Evolutionary conservation across 495 filamentous ascomycete species (phyloP), one percentile per base, ranked within the genome.

Genomic region (Podospora pseudoanserina): DNA sequence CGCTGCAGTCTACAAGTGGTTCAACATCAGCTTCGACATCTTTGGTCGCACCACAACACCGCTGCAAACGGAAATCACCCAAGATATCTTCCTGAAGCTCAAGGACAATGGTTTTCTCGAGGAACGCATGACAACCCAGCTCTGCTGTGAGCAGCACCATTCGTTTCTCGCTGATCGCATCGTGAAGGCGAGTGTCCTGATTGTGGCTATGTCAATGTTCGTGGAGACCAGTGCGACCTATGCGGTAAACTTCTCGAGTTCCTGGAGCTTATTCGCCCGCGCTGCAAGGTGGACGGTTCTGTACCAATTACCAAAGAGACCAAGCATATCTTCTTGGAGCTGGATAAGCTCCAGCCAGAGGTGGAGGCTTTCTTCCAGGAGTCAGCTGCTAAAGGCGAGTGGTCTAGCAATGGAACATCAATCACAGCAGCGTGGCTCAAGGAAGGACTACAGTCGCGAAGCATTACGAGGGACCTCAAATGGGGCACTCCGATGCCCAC

Each of bases 81-180:
- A 96, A 75, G 84, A 88, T 61, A 92, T 97, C 53, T 96, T 97
- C 81, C 81, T 81, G 60, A 86, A 89, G 71, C 84, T 97, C 30
- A 79, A 91, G 71, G 75, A 81, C 65, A 92, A 94, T 71, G 91
- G 88, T 15, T 93, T 86, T 72, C 80, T 97, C 39, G 86, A 88
- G 65, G 90, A 96, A 81, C 84, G 87, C 61, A 88, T 87, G 19
- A 84, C 79, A 15, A 79, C 75, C 23, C 93, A 97, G 74, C 90
- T 91, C 26, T 97, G 90, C 79, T 96, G 93, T 72, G 87, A 92
- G 70, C 82, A 86, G 44, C 92, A 96, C 75, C 81, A 87, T 26
- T 88, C 87, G 16, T 96, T 95, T 81, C 76, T 97, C 59, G 92
- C 93, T n/a, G 93, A 97, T 77, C 90, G 93, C 53, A 96, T 90